Conservation (phyloP, 2,329 filamentous ascomycete genomes). For the Drechmeria coniospora region DNA sequence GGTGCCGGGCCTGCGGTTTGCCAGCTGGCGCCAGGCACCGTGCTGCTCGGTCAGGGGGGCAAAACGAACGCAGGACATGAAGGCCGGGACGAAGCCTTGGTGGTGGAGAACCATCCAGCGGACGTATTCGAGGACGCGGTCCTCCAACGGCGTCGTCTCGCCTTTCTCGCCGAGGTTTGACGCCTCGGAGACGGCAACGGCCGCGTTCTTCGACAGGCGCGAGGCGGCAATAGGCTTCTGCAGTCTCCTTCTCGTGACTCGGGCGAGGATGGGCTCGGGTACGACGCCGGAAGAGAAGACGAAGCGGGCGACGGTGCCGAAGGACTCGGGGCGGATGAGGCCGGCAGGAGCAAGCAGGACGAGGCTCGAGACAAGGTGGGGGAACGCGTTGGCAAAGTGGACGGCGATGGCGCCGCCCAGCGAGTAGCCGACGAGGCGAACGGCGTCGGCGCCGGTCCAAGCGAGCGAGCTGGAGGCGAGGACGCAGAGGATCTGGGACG, state of each 20-base stretch:
- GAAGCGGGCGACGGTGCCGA: conserved; percentile 31
- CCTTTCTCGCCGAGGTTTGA: conserved; percentile 8
- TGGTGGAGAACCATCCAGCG: conserved; percentile 44
- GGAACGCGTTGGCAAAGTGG: conserved; percentile 60
- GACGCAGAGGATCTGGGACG: conserved; percentile 54
- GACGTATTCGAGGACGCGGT: conserved; percentile 32
- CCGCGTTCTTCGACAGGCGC: conserved; percentile 11
- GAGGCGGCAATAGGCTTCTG: conserved; percentile 31
- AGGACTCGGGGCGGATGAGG: conserved; percentile 44
- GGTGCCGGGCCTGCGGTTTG: conserved; percentile 23
- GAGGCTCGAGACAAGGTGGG: conserved; percentile 50
- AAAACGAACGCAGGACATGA: conserved; percentile 40
- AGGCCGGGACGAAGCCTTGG: conserved; percentile 41
- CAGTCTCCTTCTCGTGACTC: conserved; percentile 31
- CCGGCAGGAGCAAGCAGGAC: conserved; percentile 69
- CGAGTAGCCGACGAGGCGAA: conserved; percentile 65
- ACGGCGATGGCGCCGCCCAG: conserved; percentile 67
- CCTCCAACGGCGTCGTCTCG: conserved; percentile 23
- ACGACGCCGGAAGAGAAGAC: conserved; percentile 40
- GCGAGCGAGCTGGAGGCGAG: conserved; percentile 53
- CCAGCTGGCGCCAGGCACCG: conserved; percentile 32
- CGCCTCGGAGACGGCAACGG: conserved; percentile 22
- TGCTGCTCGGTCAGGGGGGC: conserved; percentile 39
- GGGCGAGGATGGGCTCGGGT: conserved; percentile 34
- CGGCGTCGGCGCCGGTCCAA: conserved; percentile 44